Conservation (phyloP, 257 asterid species). For the Ilex asprella region DNA sequence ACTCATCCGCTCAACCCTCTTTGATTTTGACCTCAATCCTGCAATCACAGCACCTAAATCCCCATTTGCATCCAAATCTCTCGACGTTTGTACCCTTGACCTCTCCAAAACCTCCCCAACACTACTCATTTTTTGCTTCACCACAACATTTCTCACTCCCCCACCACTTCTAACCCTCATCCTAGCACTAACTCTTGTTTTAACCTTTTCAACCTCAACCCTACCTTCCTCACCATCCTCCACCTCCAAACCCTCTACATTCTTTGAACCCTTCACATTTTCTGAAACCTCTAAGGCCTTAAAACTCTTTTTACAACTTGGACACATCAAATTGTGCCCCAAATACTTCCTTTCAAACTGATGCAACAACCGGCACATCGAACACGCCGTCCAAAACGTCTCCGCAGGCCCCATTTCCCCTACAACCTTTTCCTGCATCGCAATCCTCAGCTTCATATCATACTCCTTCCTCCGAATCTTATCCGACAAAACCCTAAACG, state of each 20-base stretch:
- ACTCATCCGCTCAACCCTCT: conserved; percentile 9
- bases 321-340: conserved; percentile 71
- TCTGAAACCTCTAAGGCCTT: conserved; percentile 56
- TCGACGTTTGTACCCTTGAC: conserved; percentile 12
- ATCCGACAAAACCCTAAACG: conserved; percentile 65
- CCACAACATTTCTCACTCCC: conserved; percentile 36
- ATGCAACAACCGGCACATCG: conserved; percentile 52
- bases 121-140: conserved; percentile 28
- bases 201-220: conserved; percentile 24
- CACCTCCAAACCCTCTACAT: conserved; percentile 3
- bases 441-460: conserved; percentile 56
- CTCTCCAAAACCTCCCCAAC: conserved; percentile 31
- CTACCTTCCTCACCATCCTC: conserved; percentile 12
- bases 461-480: conserved; percentile 66
- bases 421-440: conserved; percentile 47
- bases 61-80: conserved; percentile 12
- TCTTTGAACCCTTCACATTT: conserved; percentile 9
- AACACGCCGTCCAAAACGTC: conserved; percentile 60
- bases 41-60: conserved; percentile 9
- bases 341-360: conserved; percentile 65
- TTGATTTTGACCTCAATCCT: conserved; percentile 3
- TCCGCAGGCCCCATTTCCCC: conserved; percentile 19
- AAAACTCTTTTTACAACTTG: conserved; percentile 61
- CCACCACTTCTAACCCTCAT: conserved; percentile 32
- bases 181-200: conserved; percentile 41